Percentiles rank a stretch among this genome's conserved stretches.
phyloP scores from a whole-genome alignment of 768 basidiomycete genomes.

The Strobilomyces echinocephalus region DNA sequence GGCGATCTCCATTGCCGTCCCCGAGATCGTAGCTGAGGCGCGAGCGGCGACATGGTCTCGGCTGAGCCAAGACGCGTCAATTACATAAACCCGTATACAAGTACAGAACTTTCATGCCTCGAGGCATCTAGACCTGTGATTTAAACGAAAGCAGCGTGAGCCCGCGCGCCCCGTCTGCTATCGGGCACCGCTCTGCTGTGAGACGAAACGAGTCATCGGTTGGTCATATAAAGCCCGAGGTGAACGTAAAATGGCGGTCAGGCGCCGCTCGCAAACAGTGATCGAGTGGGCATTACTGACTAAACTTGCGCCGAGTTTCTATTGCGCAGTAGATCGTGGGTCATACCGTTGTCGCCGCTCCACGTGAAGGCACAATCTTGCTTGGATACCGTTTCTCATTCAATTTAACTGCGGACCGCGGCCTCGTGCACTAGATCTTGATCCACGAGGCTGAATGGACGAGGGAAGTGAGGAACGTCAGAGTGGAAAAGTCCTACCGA shows the following conservation, averaged over 20 bases:
- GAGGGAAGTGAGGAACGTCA: slow-evolving; percentile 6
- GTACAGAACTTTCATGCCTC: not conserved
- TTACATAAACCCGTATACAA: not conserved
- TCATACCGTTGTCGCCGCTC: not conserved
- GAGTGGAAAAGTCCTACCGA: slow-evolving; percentile 2
- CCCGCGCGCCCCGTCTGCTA: not conserved
- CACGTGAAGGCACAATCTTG: slow-evolving; percentile 1
- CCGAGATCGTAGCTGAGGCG: not conserved
- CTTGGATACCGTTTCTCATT: not conserved
- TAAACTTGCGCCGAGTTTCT: not conserved
- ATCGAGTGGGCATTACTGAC: not conserved
- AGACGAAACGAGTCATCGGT: not conserved
- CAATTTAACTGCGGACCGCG: slow-evolving; percentile 13
- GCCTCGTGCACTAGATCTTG: slow-evolving; percentile 12
- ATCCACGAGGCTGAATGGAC: slow-evolving; percentile 6
- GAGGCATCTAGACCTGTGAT: not conserved
- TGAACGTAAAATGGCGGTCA: slow-evolving; percentile 7
- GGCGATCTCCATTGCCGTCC: not conserved
- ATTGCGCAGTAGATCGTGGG: not conserved
- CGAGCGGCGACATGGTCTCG: not conserved
- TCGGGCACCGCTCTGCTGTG: slow-evolving; percentile 13
- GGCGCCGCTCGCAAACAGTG: not conserved
- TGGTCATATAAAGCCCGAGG: not conserved
- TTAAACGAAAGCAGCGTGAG: not conserved
- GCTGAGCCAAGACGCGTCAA: not conserved